Percentiles rank a stretch among this genome's conserved stretches.
Evolutionary conservation across 805 yeast species (phyloP).

Genomic region (Yamadazyma paraphyllophila): DNA sequence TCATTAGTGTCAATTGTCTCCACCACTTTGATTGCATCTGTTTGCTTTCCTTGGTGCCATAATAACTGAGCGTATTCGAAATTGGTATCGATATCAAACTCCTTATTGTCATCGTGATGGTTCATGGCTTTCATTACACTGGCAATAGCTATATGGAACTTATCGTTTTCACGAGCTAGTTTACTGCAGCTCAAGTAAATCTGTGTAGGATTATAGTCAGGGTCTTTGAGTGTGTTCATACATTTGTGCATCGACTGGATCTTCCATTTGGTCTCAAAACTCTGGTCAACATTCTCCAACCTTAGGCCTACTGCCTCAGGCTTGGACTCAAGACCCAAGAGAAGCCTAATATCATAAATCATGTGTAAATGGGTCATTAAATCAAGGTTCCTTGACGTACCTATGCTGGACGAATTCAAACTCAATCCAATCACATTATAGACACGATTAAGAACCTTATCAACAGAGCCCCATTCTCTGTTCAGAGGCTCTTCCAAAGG

Average conservation of each 20-base stretch:
- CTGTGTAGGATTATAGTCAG: conserved; percentile 29
- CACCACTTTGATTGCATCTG: conserved; percentile 74
- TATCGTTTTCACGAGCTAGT: conserved; percentile 63
- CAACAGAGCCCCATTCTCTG: not conserved
- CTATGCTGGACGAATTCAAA: conserved; percentile 40
- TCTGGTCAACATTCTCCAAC: conserved; percentile 35
- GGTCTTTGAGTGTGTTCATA: conserved; percentile 24
- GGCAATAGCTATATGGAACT: conserved; percentile 71
- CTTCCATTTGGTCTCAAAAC: conserved; percentile 58
- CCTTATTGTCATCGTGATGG: not conserved
- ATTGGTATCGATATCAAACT: conserved; percentile 25
- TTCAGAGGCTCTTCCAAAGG: not conserved
- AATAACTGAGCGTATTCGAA: conserved; percentile 76
- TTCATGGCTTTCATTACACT: conserved; percentile 61
- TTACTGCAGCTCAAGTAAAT: conserved; percentile 60
- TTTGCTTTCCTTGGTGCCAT: conserved; percentile 87
- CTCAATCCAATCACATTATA: conserved; percentile 60
- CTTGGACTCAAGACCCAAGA: conserved; percentile 14
- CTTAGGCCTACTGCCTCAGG: conserved; percentile 22
- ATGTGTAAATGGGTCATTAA: conserved; percentile 39
- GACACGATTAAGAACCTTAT: not conserved
- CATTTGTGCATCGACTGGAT: conserved; percentile 59
- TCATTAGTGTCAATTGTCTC: conserved; percentile 31
- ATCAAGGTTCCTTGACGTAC: conserved; percentile 35
- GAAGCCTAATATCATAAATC: conserved; percentile 32